A percentile compares a stretch with the other conserved stretches of the same genome.
phyloP scores from a whole-genome alignment of 2,329 filamentous ascomycete species.

The Gyromitra esculenta region DNA sequence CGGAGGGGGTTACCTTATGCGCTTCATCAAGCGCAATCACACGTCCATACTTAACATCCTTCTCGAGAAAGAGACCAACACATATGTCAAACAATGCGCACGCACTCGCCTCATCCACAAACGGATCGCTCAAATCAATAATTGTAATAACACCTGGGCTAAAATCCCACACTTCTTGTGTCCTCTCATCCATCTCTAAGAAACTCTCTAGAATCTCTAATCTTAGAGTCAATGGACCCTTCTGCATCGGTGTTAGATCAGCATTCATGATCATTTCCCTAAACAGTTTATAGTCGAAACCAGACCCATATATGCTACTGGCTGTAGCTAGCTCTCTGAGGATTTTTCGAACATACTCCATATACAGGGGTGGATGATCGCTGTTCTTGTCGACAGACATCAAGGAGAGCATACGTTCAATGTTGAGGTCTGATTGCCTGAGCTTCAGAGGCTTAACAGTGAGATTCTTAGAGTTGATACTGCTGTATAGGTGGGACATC shows the following conservation, averaged over 20 bases:
- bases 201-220: slow-evolving; percentile 73
- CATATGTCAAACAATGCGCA: slow-evolving; percentile 79
- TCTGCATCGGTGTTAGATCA: slow-evolving; percentile 65
- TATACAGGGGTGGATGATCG: slow-evolving; percentile 66
- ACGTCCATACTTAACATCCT: slow-evolving; percentile 64
- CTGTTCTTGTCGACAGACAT: slow-evolving; percentile 65
- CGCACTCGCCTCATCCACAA: slow-evolving; percentile 72
- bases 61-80: slow-evolving; percentile 72
- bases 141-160: slow-evolving; percentile 69
- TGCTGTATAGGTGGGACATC: slow-evolving; percentile 59
- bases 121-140: slow-evolving; percentile 78
- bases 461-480: slow-evolving; percentile 57
- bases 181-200: slow-evolving; percentile 60
- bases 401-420: slow-evolving; percentile 66
- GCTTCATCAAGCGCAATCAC: slow-evolving; percentile 79
- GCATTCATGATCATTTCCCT: slow-evolving; percentile 60
- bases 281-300: slow-evolving; percentile 67
- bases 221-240: slow-evolving; percentile 68
- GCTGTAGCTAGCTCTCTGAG: slow-evolving; percentile 67
- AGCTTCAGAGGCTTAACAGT: slow-evolving; percentile 64
- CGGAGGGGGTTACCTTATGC: slow-evolving; percentile 68
- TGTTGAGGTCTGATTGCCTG: slow-evolving; percentile 64
- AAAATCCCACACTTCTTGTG: slow-evolving; percentile 51
- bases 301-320: slow-evolving; percentile 60
- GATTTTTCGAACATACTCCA: slow-evolving; percentile 68